These are phyloP conservation scores for Omphalotus guepiniiformis DNA, from an alignment of 768 basidiomycete species.

Conservation along the genomic window DNA sequence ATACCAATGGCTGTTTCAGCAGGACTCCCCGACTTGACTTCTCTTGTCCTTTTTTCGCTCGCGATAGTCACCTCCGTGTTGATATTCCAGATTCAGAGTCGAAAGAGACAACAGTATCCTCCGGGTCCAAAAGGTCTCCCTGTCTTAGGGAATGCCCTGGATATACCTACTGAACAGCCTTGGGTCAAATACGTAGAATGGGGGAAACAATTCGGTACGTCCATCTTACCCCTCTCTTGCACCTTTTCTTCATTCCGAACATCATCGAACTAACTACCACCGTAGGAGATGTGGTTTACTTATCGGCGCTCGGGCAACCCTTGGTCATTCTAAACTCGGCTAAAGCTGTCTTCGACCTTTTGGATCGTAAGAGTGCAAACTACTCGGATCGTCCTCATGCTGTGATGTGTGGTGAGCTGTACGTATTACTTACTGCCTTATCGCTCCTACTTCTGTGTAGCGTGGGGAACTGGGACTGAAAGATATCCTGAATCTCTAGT, in stretches of 20 bases:
- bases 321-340: constrained; percentile 23
- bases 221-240: background rate
- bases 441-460: no score
- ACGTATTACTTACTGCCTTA: background rate
- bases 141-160: constrained; percentile 21
- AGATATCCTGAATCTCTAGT: background rate
- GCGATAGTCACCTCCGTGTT: no score
- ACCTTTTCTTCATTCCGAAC: background rate
- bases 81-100: no score
- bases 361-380: constrained; percentile 20
- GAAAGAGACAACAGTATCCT: no score
- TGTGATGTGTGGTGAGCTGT: constrained; percentile 23
- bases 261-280: background rate
- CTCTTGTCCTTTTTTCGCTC: no score
- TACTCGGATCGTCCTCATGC: constrained; percentile 27
- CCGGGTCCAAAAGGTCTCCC: constrained; percentile 23
- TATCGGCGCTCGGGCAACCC: constrained; percentile 1
- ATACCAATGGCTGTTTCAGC: no score
- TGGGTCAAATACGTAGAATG: constrained; percentile 19
- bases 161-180: constrained; percentile 15
- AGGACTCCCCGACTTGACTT: no score
- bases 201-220: constrained; percentile 17
- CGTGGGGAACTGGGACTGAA: no score
- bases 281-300: constrained; percentile 3
- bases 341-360: constrained; percentile 22